Evolutionary conservation across 2,329 filamentous ascomycete genomes (phyloP).

Genomic region (Beauveria bassiana): DNA sequence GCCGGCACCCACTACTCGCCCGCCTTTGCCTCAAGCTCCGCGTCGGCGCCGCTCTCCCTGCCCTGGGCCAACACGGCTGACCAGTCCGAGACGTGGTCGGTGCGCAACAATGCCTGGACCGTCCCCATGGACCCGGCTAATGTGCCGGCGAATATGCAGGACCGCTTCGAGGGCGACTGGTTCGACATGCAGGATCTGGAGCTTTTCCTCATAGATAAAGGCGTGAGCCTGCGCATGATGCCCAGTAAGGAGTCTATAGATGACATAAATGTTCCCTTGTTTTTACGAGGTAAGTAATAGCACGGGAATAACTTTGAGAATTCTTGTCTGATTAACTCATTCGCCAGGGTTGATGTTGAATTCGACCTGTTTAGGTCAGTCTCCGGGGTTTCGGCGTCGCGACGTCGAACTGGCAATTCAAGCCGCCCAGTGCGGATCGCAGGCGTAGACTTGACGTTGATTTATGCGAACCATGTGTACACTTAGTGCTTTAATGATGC

Average conservation of each 20-base stretch:
- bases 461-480: not conserved
- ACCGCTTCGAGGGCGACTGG: slow-evolving; percentile 14
- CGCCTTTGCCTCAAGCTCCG: not conserved
- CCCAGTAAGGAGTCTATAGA: not conserved
- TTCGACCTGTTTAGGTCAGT: slow-evolving; percentile 12
- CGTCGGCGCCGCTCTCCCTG: not conserved
- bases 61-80: slow-evolving; percentile 8
- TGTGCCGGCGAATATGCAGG: slow-evolving; percentile 11
- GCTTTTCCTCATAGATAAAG: slow-evolving; percentile 11
- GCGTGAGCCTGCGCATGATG: slow-evolving; percentile 3
- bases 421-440: not conserved
- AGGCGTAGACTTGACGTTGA: not conserved
- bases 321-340: not conserved
- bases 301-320: not conserved
- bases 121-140: slow-evolving; percentile 10
- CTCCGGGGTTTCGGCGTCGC: slow-evolving; percentile 13
- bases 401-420: slow-evolving; percentile 12
- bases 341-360: slow-evolving; percentile 9
- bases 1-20: slow-evolving; percentile 41
- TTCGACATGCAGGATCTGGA: slow-evolving; percentile 16
- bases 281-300: not conserved
- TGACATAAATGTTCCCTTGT: slow-evolving; percentile 4
- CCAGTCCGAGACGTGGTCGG: slow-evolving; percentile 3
- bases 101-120: slow-evolving; percentile 4
- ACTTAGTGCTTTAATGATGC: not conserved